Evolutionary conservation across 371 early-diverging fungal genomes (phyloP).

Genomic region (Haplosporangium sp.): DNA sequence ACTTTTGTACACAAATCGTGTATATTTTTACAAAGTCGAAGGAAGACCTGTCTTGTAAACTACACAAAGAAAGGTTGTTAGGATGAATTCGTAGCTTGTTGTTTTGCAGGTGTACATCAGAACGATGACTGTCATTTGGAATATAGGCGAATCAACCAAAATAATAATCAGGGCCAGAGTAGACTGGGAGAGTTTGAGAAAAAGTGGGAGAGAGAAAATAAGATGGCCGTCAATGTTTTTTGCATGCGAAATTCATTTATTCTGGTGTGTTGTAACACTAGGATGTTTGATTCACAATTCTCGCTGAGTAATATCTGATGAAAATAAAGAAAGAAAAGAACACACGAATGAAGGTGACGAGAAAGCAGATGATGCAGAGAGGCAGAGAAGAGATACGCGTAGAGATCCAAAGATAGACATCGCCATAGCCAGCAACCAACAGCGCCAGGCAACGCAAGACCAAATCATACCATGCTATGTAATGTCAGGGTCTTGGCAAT

Average conservation of each 20-base stretch:
- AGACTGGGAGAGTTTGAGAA: too few relatives aligned
- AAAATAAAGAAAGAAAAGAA: not conserved
- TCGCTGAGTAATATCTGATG: not conserved
- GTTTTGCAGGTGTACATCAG: too few relatives aligned
- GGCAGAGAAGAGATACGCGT: not conserved
- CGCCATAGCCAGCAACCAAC: too few relatives aligned
- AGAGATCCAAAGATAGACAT: too few relatives aligned
- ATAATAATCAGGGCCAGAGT: too few relatives aligned
- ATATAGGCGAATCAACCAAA: too few relatives aligned
- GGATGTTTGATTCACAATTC: not conserved
- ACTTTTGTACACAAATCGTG: not conserved
- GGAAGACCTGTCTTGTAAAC: not conserved
- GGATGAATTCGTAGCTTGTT: not conserved
- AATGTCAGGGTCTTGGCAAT: conserved; percentile 7
- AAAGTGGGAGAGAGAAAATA: not conserved
- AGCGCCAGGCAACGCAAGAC: too few relatives aligned
- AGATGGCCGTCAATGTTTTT: not conserved
- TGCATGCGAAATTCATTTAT: too few relatives aligned
- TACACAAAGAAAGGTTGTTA: not conserved
- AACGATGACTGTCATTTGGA: too few relatives aligned
- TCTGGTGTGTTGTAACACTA: too few relatives aligned
- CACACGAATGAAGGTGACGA: not conserved
- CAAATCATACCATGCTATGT: too few relatives aligned
- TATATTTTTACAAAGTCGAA: not conserved
- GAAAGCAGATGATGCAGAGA: not conserved